Base-by-base conservation (phyloP, 345 rosid genomes). In the Populus euphratica region DNA sequence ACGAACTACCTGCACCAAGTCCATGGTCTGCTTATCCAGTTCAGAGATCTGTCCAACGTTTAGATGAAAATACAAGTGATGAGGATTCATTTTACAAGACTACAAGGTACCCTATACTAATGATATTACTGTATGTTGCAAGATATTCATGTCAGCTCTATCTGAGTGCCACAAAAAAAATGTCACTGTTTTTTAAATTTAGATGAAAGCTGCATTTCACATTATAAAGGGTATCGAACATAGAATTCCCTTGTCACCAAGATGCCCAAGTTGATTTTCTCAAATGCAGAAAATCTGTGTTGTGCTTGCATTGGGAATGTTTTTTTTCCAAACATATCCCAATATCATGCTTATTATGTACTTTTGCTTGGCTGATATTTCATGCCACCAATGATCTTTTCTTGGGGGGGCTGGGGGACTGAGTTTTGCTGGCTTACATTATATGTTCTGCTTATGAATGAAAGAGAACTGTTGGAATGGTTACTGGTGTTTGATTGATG, bases 1-100 rank as follows among this genome's bases (percentile, higher is more conserved):
- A 96, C 10, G 98, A 92, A 50, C 80, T 81, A 77, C 91, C 97
- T n/a, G 79, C 87, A 43, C 80, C 92, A 69, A 91, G 83, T 79
- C 85, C 94, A 33, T 96, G 99, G 99, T 88, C 99, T 25, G 36
- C 82, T 65, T 88, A 97, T 17, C 83, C 94, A 5, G 81, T 39
- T 81, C 92, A 80, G 67, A 85, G 89, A 74, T 72, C 96, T 76
- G 78, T 84, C 38, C 92, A 89, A 73, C 91, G 93, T n/a, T 81
- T 91, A 73, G 98, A 92, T 78, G 98, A 90, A 73, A 85, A 86
- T 81, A 80, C 75, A 61, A 82, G 85, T 5, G 96, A 96, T 8
- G 99, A 94, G 16, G 95, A 92, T 79, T 89, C 81, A 23, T 83
- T 83, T 39, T 91, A 89, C 88, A 89, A 86, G 79, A 76, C 69